These are phyloP conservation scores for Agaricus bisporus DNA, from an alignment of 768 basidiomycete species.

Conservation along the genomic window DNA sequence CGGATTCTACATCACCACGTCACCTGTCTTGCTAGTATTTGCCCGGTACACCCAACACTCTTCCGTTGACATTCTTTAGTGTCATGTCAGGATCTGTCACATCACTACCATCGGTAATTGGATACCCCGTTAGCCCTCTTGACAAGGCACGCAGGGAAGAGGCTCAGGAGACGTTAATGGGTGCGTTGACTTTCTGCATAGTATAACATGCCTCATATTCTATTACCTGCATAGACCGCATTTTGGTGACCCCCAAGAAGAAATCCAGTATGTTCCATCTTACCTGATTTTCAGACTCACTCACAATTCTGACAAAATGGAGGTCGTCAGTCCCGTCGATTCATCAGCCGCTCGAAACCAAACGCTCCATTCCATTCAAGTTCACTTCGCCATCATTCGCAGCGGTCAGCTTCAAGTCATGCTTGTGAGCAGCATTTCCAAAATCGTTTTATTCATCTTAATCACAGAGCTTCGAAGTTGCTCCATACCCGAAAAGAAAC, in stretches of 20 bases:
- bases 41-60: too few relatives aligned
- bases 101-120: too few relatives aligned
- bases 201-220: neutral
- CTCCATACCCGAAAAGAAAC: slow-evolving; percentile 9
- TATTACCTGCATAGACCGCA: slow-evolving; percentile 5
- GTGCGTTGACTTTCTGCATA: neutral
- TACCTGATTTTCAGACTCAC: neutral
- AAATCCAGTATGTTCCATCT: slow-evolving; percentile 10
- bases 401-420: neutral
- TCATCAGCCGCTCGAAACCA: slow-evolving; percentile 2
- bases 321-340: neutral
- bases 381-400: slow-evolving; percentile 4
- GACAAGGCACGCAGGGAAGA: neutral
- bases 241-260: slow-evolving; percentile 10
- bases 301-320: neutral
- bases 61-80: too few relatives aligned
- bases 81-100: too few relatives aligned
- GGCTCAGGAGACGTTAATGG: slow-evolving; percentile 9
- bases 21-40: too few relatives aligned
- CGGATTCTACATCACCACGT: too few relatives aligned
- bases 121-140: neutral
- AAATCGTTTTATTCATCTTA: neutral
- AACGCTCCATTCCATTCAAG: neutral
- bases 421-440: neutral
- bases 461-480: neutral